phyloP scores from a whole-genome alignment of 306 rosid genomes.

The Gastrolobium villosum region DNA sequence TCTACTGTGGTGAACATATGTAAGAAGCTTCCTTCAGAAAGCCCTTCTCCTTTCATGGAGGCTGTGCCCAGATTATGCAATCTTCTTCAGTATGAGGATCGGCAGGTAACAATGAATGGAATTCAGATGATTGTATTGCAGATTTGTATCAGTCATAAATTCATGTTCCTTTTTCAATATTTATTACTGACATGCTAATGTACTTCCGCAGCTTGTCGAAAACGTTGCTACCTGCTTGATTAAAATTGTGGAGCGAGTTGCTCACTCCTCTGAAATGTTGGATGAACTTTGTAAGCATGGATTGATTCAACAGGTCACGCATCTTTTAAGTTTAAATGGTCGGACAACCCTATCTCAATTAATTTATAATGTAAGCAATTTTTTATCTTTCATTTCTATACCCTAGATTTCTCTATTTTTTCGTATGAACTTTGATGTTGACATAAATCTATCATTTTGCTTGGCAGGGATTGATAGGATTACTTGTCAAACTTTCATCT shows the following conservation, averaged over 20 bases:
- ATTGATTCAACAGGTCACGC: slow-evolving; percentile 74
- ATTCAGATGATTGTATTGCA: slow-evolving; percentile 19
- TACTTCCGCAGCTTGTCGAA: slow-evolving; percentile 83
- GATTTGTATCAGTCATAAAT: slow-evolving; percentile 10
- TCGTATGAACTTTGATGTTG: slow-evolving; percentile 39
- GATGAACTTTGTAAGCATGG: slow-evolving; percentile 90
- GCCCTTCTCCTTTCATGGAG: slow-evolving; percentile 82
- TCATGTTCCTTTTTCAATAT: slow-evolving; percentile 29
- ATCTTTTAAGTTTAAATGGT: slow-evolving; percentile 74
- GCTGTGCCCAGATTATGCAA: slow-evolving; percentile 96
- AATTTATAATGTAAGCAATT: slow-evolving; percentile 70
- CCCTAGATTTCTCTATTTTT: slow-evolving; percentile 36
- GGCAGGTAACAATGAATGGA: slow-evolving; percentile 67
- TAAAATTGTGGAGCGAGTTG: slow-evolving; percentile 77
- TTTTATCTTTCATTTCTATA: slow-evolving; percentile 8
- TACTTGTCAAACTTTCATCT: slow-evolving; percentile 86
- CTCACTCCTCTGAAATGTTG: slow-evolving; percentile 77
- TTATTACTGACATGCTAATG: slow-evolving; percentile 45
- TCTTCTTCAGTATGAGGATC: slow-evolving; percentile 93
- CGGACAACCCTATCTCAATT: slow-evolving; percentile 70
- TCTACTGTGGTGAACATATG: slow-evolving; percentile 96
- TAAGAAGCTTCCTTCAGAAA: slow-evolving; percentile 90
- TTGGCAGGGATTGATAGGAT: slow-evolving; percentile 86
- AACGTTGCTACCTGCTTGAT: slow-evolving; percentile 84
- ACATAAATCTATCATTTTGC: slow-evolving; percentile 47